Base-by-base conservation (phyloP, 306 rosid species). In the Biancaea sappan region DNA sequence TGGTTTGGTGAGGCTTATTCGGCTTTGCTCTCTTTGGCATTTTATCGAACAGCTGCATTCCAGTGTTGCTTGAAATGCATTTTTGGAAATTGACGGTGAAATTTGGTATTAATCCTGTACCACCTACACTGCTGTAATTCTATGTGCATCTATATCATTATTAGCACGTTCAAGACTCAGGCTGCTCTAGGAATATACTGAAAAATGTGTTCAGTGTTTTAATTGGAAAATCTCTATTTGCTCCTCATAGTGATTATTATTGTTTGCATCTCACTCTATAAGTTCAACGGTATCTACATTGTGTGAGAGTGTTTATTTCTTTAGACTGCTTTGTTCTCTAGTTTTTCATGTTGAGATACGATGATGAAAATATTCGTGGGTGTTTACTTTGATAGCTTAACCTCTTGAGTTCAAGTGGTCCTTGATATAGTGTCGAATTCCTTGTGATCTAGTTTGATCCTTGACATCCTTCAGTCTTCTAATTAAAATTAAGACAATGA, bases 21-120 rank as follows among this genome's bases (percentile, higher is more conserved):
- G 41, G 41, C 32, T 76, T 31, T 29, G 7, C 24, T 80, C 75
- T 75, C 15, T 29, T 16, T 10, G 66, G 75, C 82, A 79, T 86
- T 85, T 82, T 26, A 9, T 85, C 82, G 18, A 86, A 38, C 86
- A 80, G 10, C 65, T 74, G 69, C 40, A 8, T 4, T 34, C 28
- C 62, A 75, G 3, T 28, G 58, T 31, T 43, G 13, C 34, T 18
- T 44, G 8, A 8, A 22, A 34, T 15, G 21, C 8, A 63, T 48
- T 7, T 8, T 50, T 37, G 38, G 22, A 50, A 37, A 40, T 37
- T 8, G 12, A 31, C 24, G 37, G 19, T 59, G 19, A 18, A 40
- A 26, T 72, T 46, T 58, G 14, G 3, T 7, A 51, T 41, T 26
- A 28, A 14, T 34, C 1, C 18, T 8, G 8, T 35, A 21, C 43